Evolutionary conservation across 345 rosid species (phyloP), one percentile per base, ranked within the genome.

Genomic region (Rhodamnia argentea): DNA sequence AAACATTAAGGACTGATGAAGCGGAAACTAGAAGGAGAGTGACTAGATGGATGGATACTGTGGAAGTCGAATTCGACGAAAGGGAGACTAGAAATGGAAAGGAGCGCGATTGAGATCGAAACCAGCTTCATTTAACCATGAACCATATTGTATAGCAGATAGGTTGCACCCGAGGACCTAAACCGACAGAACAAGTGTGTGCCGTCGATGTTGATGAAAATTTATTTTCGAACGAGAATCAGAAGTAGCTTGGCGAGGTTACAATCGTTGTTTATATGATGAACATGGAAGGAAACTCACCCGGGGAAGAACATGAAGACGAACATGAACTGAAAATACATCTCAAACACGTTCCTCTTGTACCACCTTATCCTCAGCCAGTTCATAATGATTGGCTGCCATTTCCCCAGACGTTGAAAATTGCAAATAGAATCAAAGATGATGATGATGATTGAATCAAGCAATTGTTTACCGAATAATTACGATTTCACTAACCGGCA

Each of bases 251-350:
- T 12, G 10, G 78, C 24, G 47, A 9, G 78, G 32, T 32, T 9
- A 9, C 18, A 32, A 64, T 64, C 7, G 5, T 32, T 32, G 78
- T 64, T 29, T 64, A 64, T 32, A 64, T 32, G 44, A 64, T 32
- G 16, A 32, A 70, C 78, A 32, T 32, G 78, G 18, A 32, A 32
- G 47, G 47, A 23, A 23, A 83, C 94, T 92, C 57, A 95, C 98
- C 96, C 96, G 1, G 98, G 97, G 84, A 95, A 97, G 94, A 96
- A 97, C 85, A 96, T 3, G 95, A 97, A 96, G 88, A 95, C 94
- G 89, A 84, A 94, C 98, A 96, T 96, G 93, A 97, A 96, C 90
- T 97, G 98, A 55, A 96, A 55, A 85, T 94, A 95, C 98, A 93
- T 97, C 89, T 97, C 97, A 57, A 96, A 54, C 23, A 94, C 91